Evolutionary conservation across 345 rosid genomes (phyloP).

Genomic region (Citrus sinensis): DNA sequence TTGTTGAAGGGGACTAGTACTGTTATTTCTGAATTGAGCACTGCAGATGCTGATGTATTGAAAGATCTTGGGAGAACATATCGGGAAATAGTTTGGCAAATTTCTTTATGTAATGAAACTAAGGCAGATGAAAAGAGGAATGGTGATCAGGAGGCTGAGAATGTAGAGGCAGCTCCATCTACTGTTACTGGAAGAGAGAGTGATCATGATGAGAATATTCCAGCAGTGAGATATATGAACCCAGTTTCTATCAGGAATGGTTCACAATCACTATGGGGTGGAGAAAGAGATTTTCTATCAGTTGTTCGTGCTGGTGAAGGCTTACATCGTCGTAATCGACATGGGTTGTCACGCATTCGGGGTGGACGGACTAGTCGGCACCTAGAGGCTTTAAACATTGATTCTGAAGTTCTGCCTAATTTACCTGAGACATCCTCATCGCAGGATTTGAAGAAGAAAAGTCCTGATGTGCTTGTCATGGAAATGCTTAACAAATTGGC

Average conservation of each 20-base stretch:
- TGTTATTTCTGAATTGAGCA: constrained; percentile 74
- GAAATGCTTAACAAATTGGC: constrained; percentile 79
- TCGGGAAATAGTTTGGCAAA: constrained; percentile 81
- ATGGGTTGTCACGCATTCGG: constrained; percentile 77
- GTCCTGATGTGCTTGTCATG: constrained; percentile 61
- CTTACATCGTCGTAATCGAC: constrained; percentile 75
- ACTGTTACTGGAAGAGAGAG: constrained; percentile 76
- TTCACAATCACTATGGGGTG: constrained; percentile 75
- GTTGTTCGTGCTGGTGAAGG: constrained; percentile 76
- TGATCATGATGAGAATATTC: constrained; percentile 68
- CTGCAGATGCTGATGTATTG: constrained; percentile 87
- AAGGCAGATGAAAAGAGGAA: constrained; percentile 63
- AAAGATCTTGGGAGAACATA: constrained; percentile 79
- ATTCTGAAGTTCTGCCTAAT: constrained; percentile 56
- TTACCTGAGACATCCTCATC: constrained; percentile 55
- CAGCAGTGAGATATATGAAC: constrained; percentile 70
- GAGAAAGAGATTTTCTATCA: constrained; percentile 77
- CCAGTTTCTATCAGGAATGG: constrained; percentile 71
- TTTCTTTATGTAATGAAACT: constrained; percentile 66
- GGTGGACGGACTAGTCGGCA: constrained; percentile 89
- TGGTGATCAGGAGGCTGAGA: constrained; percentile 57
- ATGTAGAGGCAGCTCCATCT: constrained; percentile 52
- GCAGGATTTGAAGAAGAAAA: constrained; percentile 69
- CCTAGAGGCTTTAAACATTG: constrained; percentile 67
- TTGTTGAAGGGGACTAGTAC: constrained; percentile 75